phyloP scores from a whole-genome alignment of 148 eudicot genomes.

The Polygonum aviculare region DNA sequence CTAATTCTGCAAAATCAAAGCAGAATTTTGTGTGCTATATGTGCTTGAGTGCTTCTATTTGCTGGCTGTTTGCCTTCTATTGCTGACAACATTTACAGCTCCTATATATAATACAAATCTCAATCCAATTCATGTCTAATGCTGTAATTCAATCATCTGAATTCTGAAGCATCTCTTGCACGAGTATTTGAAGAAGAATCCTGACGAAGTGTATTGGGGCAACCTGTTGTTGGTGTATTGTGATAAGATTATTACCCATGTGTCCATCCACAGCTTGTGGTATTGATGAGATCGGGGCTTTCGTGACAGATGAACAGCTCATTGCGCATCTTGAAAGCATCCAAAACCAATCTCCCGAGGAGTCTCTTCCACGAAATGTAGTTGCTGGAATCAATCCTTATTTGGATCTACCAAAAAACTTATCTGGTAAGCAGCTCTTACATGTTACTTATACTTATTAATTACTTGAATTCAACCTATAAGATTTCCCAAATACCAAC shows the following conservation, averaged over 20 bases:
- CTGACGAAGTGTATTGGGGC: neutral
- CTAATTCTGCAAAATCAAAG: neutral
- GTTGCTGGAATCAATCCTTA: conserved; percentile 33
- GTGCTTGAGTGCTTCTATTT: neutral
- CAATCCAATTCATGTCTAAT: neutral
- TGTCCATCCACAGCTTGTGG: neutral
- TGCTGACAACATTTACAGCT: neutral
- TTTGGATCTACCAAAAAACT: conserved; percentile 29
- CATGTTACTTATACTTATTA: neutral
- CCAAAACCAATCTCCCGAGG: conserved; percentile 16
- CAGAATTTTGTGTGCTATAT: neutral
- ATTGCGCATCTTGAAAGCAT: conserved; percentile 13
- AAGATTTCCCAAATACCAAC: neutral
- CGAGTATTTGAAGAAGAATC: neutral
- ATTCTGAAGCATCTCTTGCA: neutral
- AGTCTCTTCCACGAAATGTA: conserved; percentile 24
- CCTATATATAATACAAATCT: neutral
- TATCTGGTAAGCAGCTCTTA: conserved; percentile 37
- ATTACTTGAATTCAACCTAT: neutral
- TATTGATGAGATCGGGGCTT: conserved; percentile 19
- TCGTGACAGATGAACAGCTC: conserved; percentile 32
- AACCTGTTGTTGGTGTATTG: neutral
- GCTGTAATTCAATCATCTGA: neutral
- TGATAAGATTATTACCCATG: neutral
- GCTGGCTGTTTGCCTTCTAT: neutral